A percentile compares a stretch with the other conserved stretches of the same genome.
Conservation (phyloP, 768 basidiomycete genomes). For the Filobasidium floriforme region DNA sequence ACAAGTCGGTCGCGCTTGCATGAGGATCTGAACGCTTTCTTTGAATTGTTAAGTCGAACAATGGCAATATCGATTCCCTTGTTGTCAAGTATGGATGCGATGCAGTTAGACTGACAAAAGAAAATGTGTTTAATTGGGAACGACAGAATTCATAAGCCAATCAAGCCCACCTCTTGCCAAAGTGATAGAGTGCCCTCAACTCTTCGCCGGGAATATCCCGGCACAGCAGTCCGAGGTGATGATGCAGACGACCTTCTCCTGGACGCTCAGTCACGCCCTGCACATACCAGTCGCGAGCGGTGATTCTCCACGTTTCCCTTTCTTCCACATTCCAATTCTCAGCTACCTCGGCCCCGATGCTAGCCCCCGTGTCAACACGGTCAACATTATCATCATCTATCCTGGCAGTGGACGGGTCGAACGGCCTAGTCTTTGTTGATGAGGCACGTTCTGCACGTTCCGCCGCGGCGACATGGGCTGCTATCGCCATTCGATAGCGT, state of each 20-base stretch:
- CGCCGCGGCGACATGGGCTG: slow-evolving; percentile 60
- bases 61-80: slow-evolving; percentile 75
- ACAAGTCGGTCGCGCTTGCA: slow-evolving; percentile 58
- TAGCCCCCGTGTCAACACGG: slow-evolving; percentile 49
- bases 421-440: background rate
- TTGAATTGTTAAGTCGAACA: slow-evolving; percentile 76
- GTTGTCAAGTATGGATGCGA: slow-evolving; percentile 79
- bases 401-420: background rate
- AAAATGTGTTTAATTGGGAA: background rate
- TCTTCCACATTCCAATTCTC: slow-evolving; percentile 67
- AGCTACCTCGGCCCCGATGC: slow-evolving; percentile 78
- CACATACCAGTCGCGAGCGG: slow-evolving; percentile 89
- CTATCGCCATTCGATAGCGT: slow-evolving; percentile 89
- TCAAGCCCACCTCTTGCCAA: slow-evolving; percentile 71
- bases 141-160: no score
- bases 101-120: slow-evolving; percentile 70
- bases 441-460: slow-evolving; percentile 11
- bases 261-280: slow-evolving; percentile 79
- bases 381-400: slow-evolving; percentile 52
- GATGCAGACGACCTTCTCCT: slow-evolving; percentile 88
- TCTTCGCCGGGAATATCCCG: slow-evolving; percentile 77
- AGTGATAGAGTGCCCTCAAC: slow-evolving; percentile 80
- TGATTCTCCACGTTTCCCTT: slow-evolving; percentile 80
- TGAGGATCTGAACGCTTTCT: slow-evolving; percentile 68
- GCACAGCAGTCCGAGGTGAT: slow-evolving; percentile 81